Evolutionary conservation across 1,139 yeast genomes (phyloP), one percentile per base, ranked within the genome.

Genomic region (Pichia sp.): DNA sequence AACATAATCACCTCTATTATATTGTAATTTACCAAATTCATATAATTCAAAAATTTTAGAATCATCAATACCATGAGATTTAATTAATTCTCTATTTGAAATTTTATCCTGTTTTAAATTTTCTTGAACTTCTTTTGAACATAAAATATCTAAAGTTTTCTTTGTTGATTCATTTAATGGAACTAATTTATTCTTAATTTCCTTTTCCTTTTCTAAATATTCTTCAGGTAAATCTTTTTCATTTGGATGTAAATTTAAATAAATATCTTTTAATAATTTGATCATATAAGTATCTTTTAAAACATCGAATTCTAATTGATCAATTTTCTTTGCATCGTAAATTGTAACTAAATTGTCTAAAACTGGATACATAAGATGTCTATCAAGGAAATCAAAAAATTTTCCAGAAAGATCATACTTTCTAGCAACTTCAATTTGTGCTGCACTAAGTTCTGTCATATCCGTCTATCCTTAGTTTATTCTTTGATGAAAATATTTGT

Each of bases 1-100:
- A 41, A 67, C 72, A 60, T 77, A 78, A 55, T 76, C 76, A 52
- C 83, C 83, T 57, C 78, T 69, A 62, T 75, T 74, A 62, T 75
- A 78, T 59, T 76, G 80, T 55, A 75, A 69, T 58, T 76, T 77
- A 42, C 82, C 83, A 58, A 70, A 74, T 51, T 74, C 71, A 59
- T 74, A 78, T 37, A 78, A 62, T 48, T 68, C 71, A 52, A 72
- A 64, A 50, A 78, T 74, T 57, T 71, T 69, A n/a, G 67, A 70
- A 47, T 71, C 72, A 25, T 74, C 69, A 52, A 76, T 64, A 22
- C 68, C 68, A 55, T 74, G 70, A 39, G 66, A 63, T 43, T 63
- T 62, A 46, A 70, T 67, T 43, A 78, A 58, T 43, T 67, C 67
- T 56, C 73, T 65, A 58, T 77, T 77, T 53, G 70, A 70, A 20